phyloP scores from a whole-genome alignment of 345 rosid species.

The Citrus glauca region DNA sequence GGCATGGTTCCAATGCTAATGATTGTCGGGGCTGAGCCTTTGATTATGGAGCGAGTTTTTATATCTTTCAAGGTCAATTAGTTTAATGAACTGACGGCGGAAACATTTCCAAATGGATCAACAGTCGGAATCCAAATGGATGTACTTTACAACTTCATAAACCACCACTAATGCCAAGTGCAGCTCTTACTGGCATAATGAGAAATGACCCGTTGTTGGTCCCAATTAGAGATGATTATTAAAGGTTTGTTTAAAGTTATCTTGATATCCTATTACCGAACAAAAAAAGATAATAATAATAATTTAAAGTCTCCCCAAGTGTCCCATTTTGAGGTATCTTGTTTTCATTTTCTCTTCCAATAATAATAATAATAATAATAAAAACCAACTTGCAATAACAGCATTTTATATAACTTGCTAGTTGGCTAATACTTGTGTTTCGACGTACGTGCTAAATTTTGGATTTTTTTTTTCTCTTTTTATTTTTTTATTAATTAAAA shows the following conservation, averaged over 20 bases:
- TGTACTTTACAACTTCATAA: conserved; percentile 5
- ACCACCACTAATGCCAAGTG: conserved; percentile 11
- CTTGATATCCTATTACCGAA: not conserved
- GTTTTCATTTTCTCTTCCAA: not conserved
- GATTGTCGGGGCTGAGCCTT: conserved; percentile 25
- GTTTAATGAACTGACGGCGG: conserved; percentile 30
- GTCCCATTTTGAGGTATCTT: conserved; percentile 24
- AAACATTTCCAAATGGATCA: conserved; percentile 5
- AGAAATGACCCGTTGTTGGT: conserved; percentile 3
- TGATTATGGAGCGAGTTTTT: conserved; percentile 12
- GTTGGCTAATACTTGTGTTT: no score
- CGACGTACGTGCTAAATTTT: no score
- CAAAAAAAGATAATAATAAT: not conserved
- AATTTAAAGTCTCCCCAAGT: not conserved
- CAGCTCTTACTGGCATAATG: conserved; percentile 9
- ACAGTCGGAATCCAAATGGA: conserved; percentile 18
- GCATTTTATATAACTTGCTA: no score
- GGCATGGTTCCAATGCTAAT: conserved; percentile 12
- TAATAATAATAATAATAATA: no score
- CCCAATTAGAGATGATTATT: conserved; percentile 22
- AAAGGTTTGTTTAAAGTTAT: conserved; percentile 4
- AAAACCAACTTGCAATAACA: not conserved
- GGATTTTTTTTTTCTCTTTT: no score
- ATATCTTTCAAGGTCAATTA: not conserved
- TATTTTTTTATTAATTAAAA: no score